Evolutionary conservation across 305 asterid genomes (phyloP), one percentile per base, ranked within the genome.

Genomic region (Fraxinus platypoda): DNA sequence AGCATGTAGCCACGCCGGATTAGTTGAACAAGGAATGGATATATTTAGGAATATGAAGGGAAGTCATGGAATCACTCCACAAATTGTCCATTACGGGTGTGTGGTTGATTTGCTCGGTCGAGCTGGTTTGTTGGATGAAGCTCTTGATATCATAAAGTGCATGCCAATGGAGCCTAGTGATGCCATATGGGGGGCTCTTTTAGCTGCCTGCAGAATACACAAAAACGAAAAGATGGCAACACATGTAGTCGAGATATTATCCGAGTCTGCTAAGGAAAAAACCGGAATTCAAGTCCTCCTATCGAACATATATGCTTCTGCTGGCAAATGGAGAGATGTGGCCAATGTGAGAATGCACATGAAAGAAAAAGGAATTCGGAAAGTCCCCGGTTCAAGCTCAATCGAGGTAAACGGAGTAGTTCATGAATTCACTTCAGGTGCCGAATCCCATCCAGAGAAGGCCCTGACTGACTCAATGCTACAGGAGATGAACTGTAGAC

Each of bases 1-100:
- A 4, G 93, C 95, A 2, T 91, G 93, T 43, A 91, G 95, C 83
- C 93, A 86, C 23, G 23, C 83, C 2, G 92, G 95, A 31, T 81
- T 90, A 46, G 93, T 90, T 1, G 73, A 86, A 75, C 78, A 88
- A 87, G 93, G 95, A 73, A 82, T 85, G 90, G 41, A 68, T 1
- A 77, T 87, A 17, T 90, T 91, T 46, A 23, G 74, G 5, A 74
- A 80, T 30, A 90, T 90, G 91, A 77, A 77, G 46, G 78, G 77
- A 78, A 83, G 83, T 37, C 83, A 84, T 25, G 87, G 83, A 49
- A 66, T 91, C n/a, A 74, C 85, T 30, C 90, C 88, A 13, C 86
- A 81, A 19, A 82, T 89, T 9, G 80, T 89, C 71, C 94, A 88
- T 81, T 87, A 91, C 26, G 93, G 95, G 6, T 91, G 91, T 64